Evolutionary conservation across 805 yeast genomes (phyloP).

Genomic region (Starmerella ratchasimensis): DNA sequence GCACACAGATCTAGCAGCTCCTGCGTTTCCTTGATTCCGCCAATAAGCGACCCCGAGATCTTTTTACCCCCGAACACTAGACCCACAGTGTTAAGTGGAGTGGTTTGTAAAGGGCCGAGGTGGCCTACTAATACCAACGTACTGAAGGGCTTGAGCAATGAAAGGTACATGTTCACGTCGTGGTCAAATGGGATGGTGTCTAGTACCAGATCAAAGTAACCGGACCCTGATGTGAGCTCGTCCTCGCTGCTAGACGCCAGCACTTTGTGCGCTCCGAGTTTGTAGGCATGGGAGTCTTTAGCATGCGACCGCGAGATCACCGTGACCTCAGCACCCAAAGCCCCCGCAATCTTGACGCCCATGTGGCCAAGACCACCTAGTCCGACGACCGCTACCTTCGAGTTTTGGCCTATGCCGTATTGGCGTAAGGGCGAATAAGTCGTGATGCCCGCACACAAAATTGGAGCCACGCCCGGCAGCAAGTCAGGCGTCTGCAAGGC

Average conservation of each 20-base stretch:
- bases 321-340: conserved; percentile 48
- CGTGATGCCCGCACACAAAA: conserved; percentile 68
- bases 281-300: conserved; percentile 40
- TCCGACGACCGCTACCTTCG: conserved; percentile 46
- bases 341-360: conserved; percentile 44
- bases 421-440: conserved; percentile 49
- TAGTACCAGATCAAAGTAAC: conserved; percentile 38
- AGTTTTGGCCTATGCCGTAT: conserved; percentile 37
- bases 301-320: conserved; percentile 40
- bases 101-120: conserved; percentile 32
- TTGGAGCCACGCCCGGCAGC: conserved; percentile 49
- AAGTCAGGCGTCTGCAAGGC: conserved; percentile 24
- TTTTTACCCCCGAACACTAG: conserved; percentile 33
- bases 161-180: conserved; percentile 36
- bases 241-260: conserved; percentile 36
- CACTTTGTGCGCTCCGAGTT: conserved; percentile 43
- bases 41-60: conserved; percentile 36
- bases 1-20: conserved; percentile 55
- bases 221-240: conserved; percentile 25
- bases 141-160: conserved; percentile 43
- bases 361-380: conserved; percentile 58
- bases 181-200: conserved; percentile 41
- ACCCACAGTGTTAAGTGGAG: conserved; percentile 35
- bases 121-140: conserved; percentile 52
- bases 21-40: conserved; percentile 52